Base-by-base conservation (phyloP, 495 filamentous ascomycete genomes). In the Halenospora varia region DNA sequence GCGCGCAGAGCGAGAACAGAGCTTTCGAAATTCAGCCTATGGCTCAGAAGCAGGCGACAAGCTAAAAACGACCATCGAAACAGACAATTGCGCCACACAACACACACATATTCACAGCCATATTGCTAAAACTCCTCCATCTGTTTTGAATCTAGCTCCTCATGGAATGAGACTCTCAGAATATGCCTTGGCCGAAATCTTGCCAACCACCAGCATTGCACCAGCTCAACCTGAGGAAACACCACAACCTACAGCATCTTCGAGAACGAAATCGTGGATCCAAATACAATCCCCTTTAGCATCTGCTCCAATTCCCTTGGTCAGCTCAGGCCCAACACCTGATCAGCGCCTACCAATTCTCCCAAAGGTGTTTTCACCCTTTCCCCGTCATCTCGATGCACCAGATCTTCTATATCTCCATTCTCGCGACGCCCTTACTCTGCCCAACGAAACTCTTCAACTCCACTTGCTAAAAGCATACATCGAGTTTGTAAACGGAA, bases 401-500 rank as follows among this genome's bases (percentile, higher is more conserved):
- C 86, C 89, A 57, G 88, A 93, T 70, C 73, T 90, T 42, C 73
- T 81, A 23, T 92, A 90, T 68, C 77, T 93, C 55, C 72, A 77
- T 23, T 77, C 75, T 63, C 90, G 90, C 71, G 88, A 87, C 1
- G 89, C 88, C 0, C 67, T 93, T 57, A 78, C 81, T 0, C 74
- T 92, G 10, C 89, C 89, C 0, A 76, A 79, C 48, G 70, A 76
- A 19, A 67, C 67, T 2, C 70, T 93, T 25, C 85, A 88, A 62
- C 86, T 82, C 65, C 88, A 87, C 50, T 69, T 92, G 23, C 70
- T 94, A 10, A 82, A 82, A 56, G 80, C 81, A 15, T 92, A 90
- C 64, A 78, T 90, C 56, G 84, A 92, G 62, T 92, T 84, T 69
- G 89, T 92, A 9, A 84, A 94, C 65, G 87, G 88, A 8, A 90